Conservation (phyloP, 768 basidiomycete genomes). For the Podaxis mareebaensis region DNA sequence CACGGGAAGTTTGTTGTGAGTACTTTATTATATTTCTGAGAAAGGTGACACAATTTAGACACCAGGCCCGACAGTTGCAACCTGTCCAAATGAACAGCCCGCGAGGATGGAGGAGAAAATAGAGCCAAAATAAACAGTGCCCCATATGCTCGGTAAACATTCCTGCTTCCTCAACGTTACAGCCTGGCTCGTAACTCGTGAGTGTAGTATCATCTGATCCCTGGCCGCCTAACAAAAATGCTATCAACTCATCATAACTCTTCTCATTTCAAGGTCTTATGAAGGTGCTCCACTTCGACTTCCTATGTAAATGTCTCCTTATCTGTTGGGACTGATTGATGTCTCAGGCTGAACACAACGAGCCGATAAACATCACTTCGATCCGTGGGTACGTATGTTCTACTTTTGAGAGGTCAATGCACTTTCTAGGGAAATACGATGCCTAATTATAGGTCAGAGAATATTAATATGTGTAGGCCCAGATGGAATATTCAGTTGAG, state of each 20-base stretch:
- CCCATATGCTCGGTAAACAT: not conserved
- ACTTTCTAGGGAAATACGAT: not conserved
- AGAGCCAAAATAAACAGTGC: not conserved
- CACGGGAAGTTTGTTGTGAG: not conserved
- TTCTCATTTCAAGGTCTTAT: not conserved
- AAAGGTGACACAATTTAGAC: not conserved
- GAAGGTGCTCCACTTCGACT: not conserved
- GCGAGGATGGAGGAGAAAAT: not conserved
- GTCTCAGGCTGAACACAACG: too few species aligned
- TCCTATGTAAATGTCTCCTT: too few species aligned
- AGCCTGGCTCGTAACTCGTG: slow-evolving; percentile 54
- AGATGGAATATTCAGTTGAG: not conserved
- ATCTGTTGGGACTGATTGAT: too few species aligned
- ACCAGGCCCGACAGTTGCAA: not conserved
- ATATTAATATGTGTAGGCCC: not conserved
- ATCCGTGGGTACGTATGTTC: not conserved
- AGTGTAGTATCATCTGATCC: not conserved
- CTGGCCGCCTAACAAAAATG: not conserved
- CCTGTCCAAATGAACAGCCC: not conserved
- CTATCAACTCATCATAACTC: not conserved
- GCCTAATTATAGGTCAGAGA: not conserved
- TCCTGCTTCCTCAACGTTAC: slow-evolving; percentile 94
- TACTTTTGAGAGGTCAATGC: not conserved
- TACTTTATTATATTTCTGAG: not conserved
- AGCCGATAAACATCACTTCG: not conserved